Conservation (phyloP, 805 yeast genomes). For the Torulaspora indica region DNA sequence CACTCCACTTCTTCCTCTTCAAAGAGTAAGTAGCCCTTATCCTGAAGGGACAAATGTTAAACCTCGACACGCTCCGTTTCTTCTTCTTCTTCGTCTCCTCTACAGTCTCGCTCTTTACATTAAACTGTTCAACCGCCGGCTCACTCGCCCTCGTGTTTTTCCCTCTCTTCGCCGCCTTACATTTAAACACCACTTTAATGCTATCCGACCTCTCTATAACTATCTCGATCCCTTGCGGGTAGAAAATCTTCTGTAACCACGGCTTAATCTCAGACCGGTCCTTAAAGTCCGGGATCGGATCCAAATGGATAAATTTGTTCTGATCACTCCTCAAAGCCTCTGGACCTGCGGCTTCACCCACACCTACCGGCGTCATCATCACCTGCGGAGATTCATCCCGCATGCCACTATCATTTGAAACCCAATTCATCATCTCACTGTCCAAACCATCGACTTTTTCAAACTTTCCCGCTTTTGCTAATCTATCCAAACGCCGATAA, state of each 20-base stretch:
- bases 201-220: conserved; percentile 62
- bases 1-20: conserved; percentile 50
- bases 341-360: conserved; percentile 2
- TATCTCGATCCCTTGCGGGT: conserved; percentile 47
- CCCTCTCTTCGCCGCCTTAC: conserved; percentile 42
- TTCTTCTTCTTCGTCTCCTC: conserved; percentile 21
- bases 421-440: conserved; percentile 7
- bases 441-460: conserved; percentile 1
- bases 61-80: conserved; percentile 33
- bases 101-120: conserved; percentile 6
- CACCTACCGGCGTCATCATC: neutral
- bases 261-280: conserved; percentile 54
- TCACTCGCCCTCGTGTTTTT: conserved; percentile 20
- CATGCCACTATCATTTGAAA: conserved; percentile 4
- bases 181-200: conserved; percentile 56
- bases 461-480: neutral
- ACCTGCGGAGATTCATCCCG: too few species aligned
- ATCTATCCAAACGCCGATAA: neutral
- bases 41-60: conserved; percentile 55
- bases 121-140: conserved; percentile 7
- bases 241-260: conserved; percentile 50
- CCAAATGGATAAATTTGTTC: conserved; percentile 36
- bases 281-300: conserved; percentile 38
- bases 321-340: conserved; percentile 25
- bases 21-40: conserved; percentile 58